phyloP scores from a whole-genome alignment of 768 basidiomycete species.

The Fistulinella prunicolor region DNA sequence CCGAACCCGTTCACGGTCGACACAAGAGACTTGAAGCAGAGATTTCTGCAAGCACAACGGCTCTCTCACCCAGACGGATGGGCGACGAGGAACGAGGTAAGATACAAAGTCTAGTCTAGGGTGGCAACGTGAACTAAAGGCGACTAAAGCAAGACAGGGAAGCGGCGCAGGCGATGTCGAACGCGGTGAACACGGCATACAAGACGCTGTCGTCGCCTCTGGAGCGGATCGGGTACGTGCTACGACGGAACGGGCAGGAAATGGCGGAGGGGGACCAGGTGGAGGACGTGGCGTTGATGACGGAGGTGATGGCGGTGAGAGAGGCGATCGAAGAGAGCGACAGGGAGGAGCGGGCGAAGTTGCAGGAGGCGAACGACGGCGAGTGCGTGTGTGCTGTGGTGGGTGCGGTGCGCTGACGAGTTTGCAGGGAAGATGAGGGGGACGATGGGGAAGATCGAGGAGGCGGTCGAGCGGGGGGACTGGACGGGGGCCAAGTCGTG shows the following conservation, averaged over 20 bases:
- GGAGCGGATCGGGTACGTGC: slow-evolving; percentile 76
- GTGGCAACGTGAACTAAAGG: slow-evolving; percentile 6
- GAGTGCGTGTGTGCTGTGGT: slow-evolving; percentile 18
- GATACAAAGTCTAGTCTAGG: slow-evolving; percentile 11
- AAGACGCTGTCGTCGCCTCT: slow-evolving; percentile 70
- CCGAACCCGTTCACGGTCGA: slow-evolving; percentile 76
- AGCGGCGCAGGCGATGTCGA: slow-evolving; percentile 46
- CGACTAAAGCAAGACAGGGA: slow-evolving; percentile 22
- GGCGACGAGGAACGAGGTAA: slow-evolving; percentile 62
- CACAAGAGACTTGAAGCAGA: slow-evolving; percentile 51
- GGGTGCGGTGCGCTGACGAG: not conserved
- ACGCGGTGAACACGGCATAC: slow-evolving; percentile 81
- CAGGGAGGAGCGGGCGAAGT: slow-evolving; percentile 48
- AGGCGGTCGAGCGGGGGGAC: slow-evolving; percentile 47
- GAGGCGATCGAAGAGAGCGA: slow-evolving; percentile 65
- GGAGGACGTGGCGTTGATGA: slow-evolving; percentile 68
- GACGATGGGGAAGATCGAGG: slow-evolving; percentile 46
- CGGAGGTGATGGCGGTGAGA: slow-evolving; percentile 73
- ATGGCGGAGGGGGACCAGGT: slow-evolving; percentile 69
- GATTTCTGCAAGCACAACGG: slow-evolving; percentile 70
- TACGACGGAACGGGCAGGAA: slow-evolving; percentile 56
- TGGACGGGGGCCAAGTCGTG: slow-evolving; percentile 57
- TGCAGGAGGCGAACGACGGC: slow-evolving; percentile 59
- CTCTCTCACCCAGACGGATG: slow-evolving; percentile 87
- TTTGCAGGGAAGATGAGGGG: slow-evolving; percentile 49